Evolutionary conservation across 108 stramenopile species (phyloP).

Genomic region (Seminavis robusta): DNA sequence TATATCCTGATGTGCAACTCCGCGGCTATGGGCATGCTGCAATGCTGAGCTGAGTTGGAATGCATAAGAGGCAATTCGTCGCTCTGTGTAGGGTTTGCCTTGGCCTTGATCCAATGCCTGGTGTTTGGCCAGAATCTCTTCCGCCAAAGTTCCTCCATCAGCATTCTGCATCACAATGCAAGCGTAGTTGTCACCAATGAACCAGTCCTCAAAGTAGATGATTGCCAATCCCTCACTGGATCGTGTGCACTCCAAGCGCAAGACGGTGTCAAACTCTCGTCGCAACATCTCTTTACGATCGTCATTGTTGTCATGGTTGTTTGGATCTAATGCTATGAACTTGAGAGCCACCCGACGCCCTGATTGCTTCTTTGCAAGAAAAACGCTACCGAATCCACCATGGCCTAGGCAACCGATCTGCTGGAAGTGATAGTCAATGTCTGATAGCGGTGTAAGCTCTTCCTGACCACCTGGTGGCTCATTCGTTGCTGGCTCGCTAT

Average conservation of each 20-base stretch:
- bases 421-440: not conserved
- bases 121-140: too few relatives aligned
- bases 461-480: too few relatives aligned
- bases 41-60: conserved; percentile 32
- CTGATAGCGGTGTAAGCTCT: not conserved
- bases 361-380: conserved; percentile 25
- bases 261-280: conserved; percentile 22
- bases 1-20: conserved; percentile 33
- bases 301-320: too few relatives aligned
- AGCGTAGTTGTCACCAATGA: conserved; percentile 15
- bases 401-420: conserved; percentile 1
- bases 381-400: conserved; percentile 29
- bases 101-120: conserved; percentile 17
- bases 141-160: too few relatives aligned
- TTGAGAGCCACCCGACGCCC: conserved; percentile 28
- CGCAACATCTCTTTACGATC: conserved; percentile 18
- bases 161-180: conserved; percentile 38
- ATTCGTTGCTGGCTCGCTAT: too few relatives aligned
- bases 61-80: conserved; percentile 40
- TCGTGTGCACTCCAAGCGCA: too few relatives aligned
- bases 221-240: too few relatives aligned
- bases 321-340: conserved; percentile 15
- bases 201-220: conserved; percentile 35
- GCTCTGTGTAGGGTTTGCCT: conserved; percentile 22
- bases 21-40: conserved; percentile 28